Conservation (phyloP, 805 yeast species). For the Saccharomycopsis oosterbeekiorum region DNA sequence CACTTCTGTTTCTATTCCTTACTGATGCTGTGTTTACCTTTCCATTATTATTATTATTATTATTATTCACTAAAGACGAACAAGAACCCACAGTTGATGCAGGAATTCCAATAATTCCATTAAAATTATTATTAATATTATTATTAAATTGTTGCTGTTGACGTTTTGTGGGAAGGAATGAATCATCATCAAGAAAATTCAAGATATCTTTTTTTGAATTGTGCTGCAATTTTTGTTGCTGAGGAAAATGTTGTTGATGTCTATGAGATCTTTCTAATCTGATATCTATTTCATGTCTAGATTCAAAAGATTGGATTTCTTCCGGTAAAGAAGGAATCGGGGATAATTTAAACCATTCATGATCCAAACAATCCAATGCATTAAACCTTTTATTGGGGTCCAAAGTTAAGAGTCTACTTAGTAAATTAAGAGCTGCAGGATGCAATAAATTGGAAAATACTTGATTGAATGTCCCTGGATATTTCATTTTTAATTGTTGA, state of each 20-base stretch:
- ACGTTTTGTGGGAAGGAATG: not conserved
- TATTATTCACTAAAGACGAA: not conserved
- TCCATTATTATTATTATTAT: not conserved
- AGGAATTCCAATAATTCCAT: not conserved
- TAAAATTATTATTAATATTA: not conserved
- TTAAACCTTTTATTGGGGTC: slow-evolving; percentile 70
- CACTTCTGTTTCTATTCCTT: slow-evolving; percentile 6
- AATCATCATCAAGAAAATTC: not conserved
- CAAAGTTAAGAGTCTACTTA: slow-evolving; percentile 52
- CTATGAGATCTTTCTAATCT: slow-evolving; percentile 28
- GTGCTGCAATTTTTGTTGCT: not conserved
- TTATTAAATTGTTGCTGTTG: not conserved
- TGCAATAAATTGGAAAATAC: slow-evolving; percentile 36
- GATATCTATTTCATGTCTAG: slow-evolving; percentile 82
- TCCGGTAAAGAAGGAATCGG: slow-evolving; percentile 54
- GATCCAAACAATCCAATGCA: slow-evolving; percentile 67
- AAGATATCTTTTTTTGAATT: not conserved
- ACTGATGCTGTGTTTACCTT: not conserved
- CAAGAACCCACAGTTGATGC: not conserved
- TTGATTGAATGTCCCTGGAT: slow-evolving; percentile 35
- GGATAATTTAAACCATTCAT: slow-evolving; percentile 53
- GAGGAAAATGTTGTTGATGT: slow-evolving; percentile 4
- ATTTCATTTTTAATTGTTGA: slow-evolving; percentile 19
- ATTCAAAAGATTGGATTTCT: slow-evolving; percentile 64
- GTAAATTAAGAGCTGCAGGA: slow-evolving; percentile 42